Evolutionary conservation across 148 eudicot genomes (phyloP).

Genomic region (Chenopodium album): DNA sequence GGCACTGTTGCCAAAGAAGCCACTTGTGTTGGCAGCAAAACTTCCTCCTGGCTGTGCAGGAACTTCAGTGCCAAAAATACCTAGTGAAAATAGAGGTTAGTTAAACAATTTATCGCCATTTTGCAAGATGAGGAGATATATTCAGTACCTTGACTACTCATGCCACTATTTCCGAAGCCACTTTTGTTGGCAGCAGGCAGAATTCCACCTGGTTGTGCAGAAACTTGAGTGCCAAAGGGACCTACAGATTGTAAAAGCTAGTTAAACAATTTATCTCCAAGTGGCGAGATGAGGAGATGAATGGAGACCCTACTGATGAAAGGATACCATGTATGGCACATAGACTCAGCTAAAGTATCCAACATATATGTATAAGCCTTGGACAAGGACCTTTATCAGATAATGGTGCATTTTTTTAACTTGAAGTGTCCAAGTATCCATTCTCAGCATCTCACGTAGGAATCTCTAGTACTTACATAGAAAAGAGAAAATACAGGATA

Average conservation of each 20-base stretch:
- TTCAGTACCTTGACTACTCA: slow-evolving; percentile 25
- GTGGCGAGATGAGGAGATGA: background rate
- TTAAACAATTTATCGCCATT: background rate
- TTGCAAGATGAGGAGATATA: background rate
- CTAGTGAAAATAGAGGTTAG: slow-evolving; percentile 28
- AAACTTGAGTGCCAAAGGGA: slow-evolving; percentile 45
- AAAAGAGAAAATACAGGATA: background rate
- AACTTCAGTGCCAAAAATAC: slow-evolving; percentile 45
- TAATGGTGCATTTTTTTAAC: background rate
- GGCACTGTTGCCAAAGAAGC: slow-evolving; percentile 39
- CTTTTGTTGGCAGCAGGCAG: slow-evolving; percentile 32
- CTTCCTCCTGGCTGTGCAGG: slow-evolving; percentile 39
- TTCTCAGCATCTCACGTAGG: background rate
- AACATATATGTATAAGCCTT: background rate
- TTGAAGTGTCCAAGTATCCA: slow-evolving; percentile 3
- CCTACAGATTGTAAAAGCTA: slow-evolving; percentile 31
- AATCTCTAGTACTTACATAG: background rate
- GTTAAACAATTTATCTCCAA: background rate
- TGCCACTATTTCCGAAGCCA: slow-evolving; percentile 32
- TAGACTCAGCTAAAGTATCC: background rate
- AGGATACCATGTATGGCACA: background rate
- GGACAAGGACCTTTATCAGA: background rate
- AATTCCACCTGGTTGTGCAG: slow-evolving; percentile 39
- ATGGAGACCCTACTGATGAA: background rate
- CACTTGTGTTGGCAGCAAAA: slow-evolving; percentile 31